Percentiles rank a stretch among this genome's conserved stretches.
phyloP scores from a whole-genome alignment of 352 stramenopile genomes.

The Phytophthora sansomeana region DNA sequence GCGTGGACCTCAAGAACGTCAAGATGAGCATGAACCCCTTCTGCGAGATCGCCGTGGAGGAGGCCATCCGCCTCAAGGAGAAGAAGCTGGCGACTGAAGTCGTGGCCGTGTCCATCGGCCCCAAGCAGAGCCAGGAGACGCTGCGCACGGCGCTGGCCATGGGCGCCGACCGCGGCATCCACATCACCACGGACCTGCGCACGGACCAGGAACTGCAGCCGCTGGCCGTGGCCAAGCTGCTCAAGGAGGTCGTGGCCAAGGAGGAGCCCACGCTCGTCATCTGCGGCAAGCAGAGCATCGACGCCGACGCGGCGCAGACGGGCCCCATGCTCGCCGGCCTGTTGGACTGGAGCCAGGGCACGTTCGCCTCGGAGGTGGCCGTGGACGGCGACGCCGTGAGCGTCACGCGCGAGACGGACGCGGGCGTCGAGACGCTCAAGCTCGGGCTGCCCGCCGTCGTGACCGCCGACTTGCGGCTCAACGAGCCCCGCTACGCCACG shows the following conservation, averaged over 20 bases:
- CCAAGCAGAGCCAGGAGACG: conserved; percentile 97
- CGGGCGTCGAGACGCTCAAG: conserved; percentile 91
- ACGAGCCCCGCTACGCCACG: conserved; percentile 99
- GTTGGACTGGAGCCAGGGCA: conserved; percentile 97
- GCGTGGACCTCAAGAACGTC: conserved; percentile 98
- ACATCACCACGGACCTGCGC: conserved; percentile 96
- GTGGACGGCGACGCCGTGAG: conserved; percentile 68
- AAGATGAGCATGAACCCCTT: conserved; percentile 99
- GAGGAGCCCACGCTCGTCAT: conserved; percentile 95
- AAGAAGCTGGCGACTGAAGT: conserved; percentile 96
- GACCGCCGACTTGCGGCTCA: conserved; percentile 98
- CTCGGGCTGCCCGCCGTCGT: conserved; percentile 95
- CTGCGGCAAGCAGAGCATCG: conserved; percentile 97
- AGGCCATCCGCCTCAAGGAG: conserved; percentile 99
- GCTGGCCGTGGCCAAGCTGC: conserved; percentile 96
- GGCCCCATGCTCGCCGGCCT: conserved; percentile 97
- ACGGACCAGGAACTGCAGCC: conserved; percentile 98
- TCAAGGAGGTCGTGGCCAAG: conserved; percentile 96
- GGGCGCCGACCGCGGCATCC: conserved; percentile 96
- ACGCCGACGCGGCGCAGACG: conserved; percentile 87
- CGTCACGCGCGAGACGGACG: conserved; percentile 97
- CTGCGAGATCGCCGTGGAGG: conserved; percentile 98
- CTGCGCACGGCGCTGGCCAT: conserved; percentile 95
- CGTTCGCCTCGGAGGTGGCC: conserved; percentile 95
- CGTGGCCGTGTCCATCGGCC: conserved; percentile 97